Percentiles rank a stretch among this genome's conserved stretches.
These are phyloP conservation scores for Exophiala mesophila DNA, from an alignment of 2,329 filamentous ascomycete genomes.

Conservation along the genomic window DNA sequence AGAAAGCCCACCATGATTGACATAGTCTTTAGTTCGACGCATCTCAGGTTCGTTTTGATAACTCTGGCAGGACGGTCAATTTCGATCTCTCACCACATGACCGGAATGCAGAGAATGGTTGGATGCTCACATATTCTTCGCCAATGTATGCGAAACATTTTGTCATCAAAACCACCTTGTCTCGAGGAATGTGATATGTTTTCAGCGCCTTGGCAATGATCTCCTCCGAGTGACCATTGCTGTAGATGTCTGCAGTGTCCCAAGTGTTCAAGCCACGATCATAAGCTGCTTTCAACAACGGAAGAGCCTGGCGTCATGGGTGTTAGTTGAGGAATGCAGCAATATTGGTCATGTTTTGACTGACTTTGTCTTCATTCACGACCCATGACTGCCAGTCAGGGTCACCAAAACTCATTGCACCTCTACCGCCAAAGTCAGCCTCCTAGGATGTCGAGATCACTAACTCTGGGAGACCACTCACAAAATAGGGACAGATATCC, in stretches of 20 bases:
- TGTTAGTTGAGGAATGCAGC: conserved; percentile 4
- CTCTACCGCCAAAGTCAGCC: background rate
- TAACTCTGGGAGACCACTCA: no score
- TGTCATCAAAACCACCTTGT: conserved; percentile 54
- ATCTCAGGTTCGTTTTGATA: conserved; percentile 47
- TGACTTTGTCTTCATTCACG: conserved; percentile 12
- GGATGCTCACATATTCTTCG: conserved; percentile 24
- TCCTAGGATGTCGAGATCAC: background rate
- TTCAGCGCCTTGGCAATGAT: conserved; percentile 63
- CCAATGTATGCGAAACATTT: conserved; percentile 46
- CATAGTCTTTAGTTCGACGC: conserved; percentile 45
- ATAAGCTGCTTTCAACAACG: conserved; percentile 23
- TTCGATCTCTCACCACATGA: conserved; percentile 19
- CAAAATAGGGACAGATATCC: conserved; percentile 16
- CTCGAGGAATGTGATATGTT: conserved; percentile 51
- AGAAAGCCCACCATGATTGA: conserved; percentile 48
- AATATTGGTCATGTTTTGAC: background rate
- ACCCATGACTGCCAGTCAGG: conserved; percentile 25
- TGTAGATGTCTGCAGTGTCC: conserved; percentile 47
- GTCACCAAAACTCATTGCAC: conserved; percentile 40
- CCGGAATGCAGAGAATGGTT: background rate
- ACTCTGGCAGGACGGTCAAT: background rate
- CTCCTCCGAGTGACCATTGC: conserved; percentile 55
- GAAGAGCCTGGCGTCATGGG: conserved; percentile 3
- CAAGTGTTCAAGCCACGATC: conserved; percentile 24